phyloP scores from a whole-genome alignment of 306 rosid species.

The Vachellia collinsii region DNA sequence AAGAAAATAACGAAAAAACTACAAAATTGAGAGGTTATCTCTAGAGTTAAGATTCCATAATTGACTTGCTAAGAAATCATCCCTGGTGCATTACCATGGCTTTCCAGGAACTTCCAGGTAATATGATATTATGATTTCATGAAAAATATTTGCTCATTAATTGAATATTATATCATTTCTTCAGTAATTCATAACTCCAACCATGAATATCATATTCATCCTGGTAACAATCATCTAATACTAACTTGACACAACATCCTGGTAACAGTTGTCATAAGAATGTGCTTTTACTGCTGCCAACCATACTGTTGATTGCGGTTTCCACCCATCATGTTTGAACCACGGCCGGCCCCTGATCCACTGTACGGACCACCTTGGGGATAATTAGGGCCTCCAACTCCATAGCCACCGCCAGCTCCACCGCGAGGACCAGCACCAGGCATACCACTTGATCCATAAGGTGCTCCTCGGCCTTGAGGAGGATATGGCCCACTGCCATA shows the following conservation, averaged over 20 bases:
- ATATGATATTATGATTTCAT: constrained; percentile 13
- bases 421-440: constrained; percentile 70
- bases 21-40: not conserved
- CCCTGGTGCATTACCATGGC: not conserved
- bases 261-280: not conserved
- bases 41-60: not conserved
- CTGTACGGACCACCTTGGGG: constrained; percentile 58
- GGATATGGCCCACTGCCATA: constrained; percentile 63
- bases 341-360: constrained; percentile 55
- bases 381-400: constrained; percentile 59
- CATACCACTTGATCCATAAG: constrained; percentile 60
- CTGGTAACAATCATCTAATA: not conserved
- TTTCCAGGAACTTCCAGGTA: not conserved
- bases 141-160: not conserved
- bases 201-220: not conserved
- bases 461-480: constrained; percentile 70
- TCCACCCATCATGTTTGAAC: constrained; percentile 51
- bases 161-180: constrained; percentile 13
- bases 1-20: not conserved
- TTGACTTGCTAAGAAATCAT: not conserved
- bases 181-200: constrained; percentile 13
- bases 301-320: constrained; percentile 55
- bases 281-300: constrained; percentile 10
- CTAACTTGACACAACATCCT: not conserved
- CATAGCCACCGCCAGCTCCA: constrained; percentile 53